Base-by-base conservation (phyloP, 192 early-diverging fungal genomes). In the Geranomyces variabilis region DNA sequence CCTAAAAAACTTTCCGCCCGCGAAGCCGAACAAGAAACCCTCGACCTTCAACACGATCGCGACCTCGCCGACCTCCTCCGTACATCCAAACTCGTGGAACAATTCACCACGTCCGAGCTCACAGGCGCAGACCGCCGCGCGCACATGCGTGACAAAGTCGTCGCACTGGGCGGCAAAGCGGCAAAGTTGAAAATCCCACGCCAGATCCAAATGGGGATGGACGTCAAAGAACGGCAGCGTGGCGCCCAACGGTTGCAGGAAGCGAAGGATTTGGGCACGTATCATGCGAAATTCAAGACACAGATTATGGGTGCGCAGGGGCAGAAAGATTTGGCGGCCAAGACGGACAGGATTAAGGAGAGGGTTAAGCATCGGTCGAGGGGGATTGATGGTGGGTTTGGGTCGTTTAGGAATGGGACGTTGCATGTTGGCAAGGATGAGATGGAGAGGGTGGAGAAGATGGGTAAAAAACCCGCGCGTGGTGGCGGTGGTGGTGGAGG, bases 11-110 rank as follows among this genome's bases (percentile, higher is more conserved):
- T 70, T 7, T 66, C 63, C 0, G 53, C 29, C 14, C 30, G 63
- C n/a, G 69, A 75, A 33, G 70, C 49, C 12, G 55, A 41, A 26
- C 76, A 79, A 69, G 71, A 78, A 36, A 31, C 28, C 13, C 56
- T 80, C 45, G 84, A 86, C 59, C 73, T 80, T 43, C 63, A 75
- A 44, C 71, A 83, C 46, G 84, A 86, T 60, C 71, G 76, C 9
- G 80, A 84, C 41, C 73, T 86, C 22, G 78, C 80, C 79, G 74
- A 80, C 13, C 56, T 86, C 1, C 63, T 86, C 26, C 60, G 79
- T 46, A 60, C 79, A 0, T 68, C 81, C 10, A 77, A 80, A 69
- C 75, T 86, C 8, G 60, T 86, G 21, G 80, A 84, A 66, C 69
- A 86, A 21, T 82, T 77, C 70, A 78, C 72, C 62, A 66, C 71